phyloP scores from a whole-genome alignment of 164 flowering plant species.

The Buxus sempervirens region DNA sequence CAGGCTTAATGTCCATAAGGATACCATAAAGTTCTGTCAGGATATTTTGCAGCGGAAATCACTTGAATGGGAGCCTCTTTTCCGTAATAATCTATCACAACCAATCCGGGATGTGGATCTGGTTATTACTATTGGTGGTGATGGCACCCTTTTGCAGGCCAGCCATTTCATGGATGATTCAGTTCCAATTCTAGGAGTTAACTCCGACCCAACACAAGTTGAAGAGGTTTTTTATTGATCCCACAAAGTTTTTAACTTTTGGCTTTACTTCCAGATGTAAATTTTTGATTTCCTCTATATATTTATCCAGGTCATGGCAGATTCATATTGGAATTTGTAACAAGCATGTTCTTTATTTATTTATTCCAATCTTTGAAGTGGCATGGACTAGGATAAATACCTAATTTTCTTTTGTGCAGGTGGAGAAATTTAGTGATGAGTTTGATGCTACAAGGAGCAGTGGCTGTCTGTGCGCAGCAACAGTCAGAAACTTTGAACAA shows the following conservation, averaged over 20 bases:
- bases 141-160: conserved; percentile 90
- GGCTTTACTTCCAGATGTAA: background rate
- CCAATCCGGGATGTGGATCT: conserved; percentile 75
- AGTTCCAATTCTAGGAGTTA: conserved; percentile 85
- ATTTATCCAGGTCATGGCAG: background rate
- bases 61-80: conserved; percentile 62
- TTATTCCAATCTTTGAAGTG: background rate
- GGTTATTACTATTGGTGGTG: conserved; percentile 89
- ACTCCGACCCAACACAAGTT: conserved; percentile 84
- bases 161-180: conserved; percentile 87
- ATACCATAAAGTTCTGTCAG: conserved; percentile 69
- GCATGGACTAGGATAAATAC: too few relatives aligned
- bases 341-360: background rate
- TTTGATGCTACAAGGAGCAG: conserved; percentile 95
- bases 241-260: background rate
- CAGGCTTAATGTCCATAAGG: conserved; percentile 63
- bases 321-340: background rate
- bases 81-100: conserved; percentile 39
- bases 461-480: conserved; percentile 92
- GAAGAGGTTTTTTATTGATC: conserved; percentile 56
- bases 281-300: background rate
- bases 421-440: conserved; percentile 50
- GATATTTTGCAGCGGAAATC: conserved; percentile 52
- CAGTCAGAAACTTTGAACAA: conserved; percentile 68
- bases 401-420: conserved; percentile 34